Evolutionary conservation across 164 flowering plant genomes (phyloP).

Genomic region (Nelumbo lutea): DNA sequence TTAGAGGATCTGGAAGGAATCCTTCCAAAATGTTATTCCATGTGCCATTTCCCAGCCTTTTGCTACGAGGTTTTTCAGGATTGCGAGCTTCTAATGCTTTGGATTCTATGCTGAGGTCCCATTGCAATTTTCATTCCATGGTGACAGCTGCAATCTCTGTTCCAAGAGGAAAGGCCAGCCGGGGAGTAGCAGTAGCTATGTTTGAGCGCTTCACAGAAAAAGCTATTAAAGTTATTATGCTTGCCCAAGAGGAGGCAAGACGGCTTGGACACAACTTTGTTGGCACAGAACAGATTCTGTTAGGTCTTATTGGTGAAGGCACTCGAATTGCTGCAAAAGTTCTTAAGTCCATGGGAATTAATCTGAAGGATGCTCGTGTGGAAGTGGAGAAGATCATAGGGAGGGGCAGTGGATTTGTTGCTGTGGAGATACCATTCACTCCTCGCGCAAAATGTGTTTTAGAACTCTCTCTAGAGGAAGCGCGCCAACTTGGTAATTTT

Average conservation of each 20-base stretch:
- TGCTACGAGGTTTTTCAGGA: slow-evolving; percentile 41
- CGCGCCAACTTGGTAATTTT: slow-evolving; percentile 83
- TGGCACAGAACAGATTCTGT: slow-evolving; percentile 88
- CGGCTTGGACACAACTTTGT: slow-evolving; percentile 93
- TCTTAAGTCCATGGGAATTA: slow-evolving; percentile 91
- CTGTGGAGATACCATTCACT: slow-evolving; percentile 91
- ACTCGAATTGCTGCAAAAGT: slow-evolving; percentile 98
- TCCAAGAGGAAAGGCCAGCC: slow-evolving; percentile 31
- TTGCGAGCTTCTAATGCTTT: slow-evolving; percentile 38
- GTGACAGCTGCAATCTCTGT: slow-evolving; percentile 31
- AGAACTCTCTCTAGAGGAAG: slow-evolving; percentile 91
- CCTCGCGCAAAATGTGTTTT: slow-evolving; percentile 94
- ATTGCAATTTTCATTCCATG: slow-evolving; percentile 35
- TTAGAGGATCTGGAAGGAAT: slow-evolving; percentile 38
- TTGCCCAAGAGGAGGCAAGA: slow-evolving; percentile 97
- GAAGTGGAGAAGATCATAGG: slow-evolving; percentile 98
- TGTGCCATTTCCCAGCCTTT: slow-evolving; percentile 24
- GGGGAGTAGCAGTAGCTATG: slow-evolving; percentile 55
- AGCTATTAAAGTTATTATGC: slow-evolving; percentile 95
- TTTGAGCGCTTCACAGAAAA: slow-evolving; percentile 94
- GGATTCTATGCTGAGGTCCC: slow-evolving; percentile 24
- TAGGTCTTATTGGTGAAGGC: slow-evolving; percentile 97
- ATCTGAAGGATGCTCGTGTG: slow-evolving; percentile 91
- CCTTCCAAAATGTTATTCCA: slow-evolving; percentile 37
- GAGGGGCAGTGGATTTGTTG: slow-evolving; percentile 92